phyloP scores from a whole-genome alignment of 1,284 basidiomycete genomes.

The Trichosporon sp. region DNA sequence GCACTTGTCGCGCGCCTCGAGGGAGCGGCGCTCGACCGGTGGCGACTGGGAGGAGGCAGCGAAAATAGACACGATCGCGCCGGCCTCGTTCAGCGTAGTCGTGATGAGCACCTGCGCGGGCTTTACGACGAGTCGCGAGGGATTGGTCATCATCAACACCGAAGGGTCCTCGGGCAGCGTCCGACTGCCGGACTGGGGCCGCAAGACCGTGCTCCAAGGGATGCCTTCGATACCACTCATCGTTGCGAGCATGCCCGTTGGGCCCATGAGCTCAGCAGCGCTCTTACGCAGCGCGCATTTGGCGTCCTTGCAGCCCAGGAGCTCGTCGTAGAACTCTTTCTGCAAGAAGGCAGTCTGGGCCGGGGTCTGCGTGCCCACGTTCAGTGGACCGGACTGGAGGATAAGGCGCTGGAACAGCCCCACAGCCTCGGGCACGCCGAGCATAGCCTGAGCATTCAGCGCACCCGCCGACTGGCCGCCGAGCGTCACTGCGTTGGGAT shows the following conservation, averaged over 20 bases:
- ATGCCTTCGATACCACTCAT: constrained; percentile 18
- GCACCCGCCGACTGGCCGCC: constrained; percentile 86
- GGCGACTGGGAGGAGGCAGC: too few relatives aligned
- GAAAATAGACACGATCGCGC: not conserved
- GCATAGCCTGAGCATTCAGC: constrained; percentile 65
- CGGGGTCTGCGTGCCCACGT: constrained; percentile 63
- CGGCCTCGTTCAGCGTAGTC: constrained; percentile 67
- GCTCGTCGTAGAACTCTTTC: constrained; percentile 53
- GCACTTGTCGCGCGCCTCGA: too few relatives aligned
- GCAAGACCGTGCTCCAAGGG: constrained; percentile 26
- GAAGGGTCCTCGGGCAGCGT: constrained; percentile 51
- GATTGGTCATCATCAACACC: constrained; percentile 59
- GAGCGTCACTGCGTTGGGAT: constrained; percentile 62
- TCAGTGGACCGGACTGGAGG: constrained; percentile 75
- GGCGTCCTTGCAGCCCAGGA: constrained; percentile 34
- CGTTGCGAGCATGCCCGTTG: constrained; percentile 51
- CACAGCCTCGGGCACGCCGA: constrained; percentile 61
- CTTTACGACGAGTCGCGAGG: constrained; percentile 56
- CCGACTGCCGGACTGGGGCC: constrained; percentile 27
- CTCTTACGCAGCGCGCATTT: constrained; percentile 56
- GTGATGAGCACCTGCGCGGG: constrained; percentile 62
- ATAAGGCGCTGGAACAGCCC: constrained; percentile 67
- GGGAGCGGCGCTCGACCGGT: too few relatives aligned
- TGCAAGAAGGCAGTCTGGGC: constrained; percentile 57
- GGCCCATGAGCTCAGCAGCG: constrained; percentile 54